Conservation (phyloP, 2,329 filamentous ascomycete species). For the Colletotrichum eremochloae region DNA sequence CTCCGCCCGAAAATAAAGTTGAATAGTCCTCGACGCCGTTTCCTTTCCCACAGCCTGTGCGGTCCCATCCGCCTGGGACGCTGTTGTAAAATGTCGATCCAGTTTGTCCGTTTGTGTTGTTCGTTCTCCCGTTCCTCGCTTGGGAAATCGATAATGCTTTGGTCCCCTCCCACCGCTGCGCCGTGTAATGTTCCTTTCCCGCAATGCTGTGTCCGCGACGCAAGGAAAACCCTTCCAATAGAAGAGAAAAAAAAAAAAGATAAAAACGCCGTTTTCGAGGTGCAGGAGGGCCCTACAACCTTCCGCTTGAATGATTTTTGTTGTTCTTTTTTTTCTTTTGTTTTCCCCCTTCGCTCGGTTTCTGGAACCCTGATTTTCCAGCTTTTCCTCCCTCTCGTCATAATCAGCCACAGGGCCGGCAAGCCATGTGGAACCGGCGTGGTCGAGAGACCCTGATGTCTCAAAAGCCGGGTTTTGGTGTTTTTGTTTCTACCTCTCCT, state of each 20-base stretch:
- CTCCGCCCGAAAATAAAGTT: slow-evolving; percentile 28
- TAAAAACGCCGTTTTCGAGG: neutral
- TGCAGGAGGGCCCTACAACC: neutral
- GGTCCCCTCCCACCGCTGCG: neutral
- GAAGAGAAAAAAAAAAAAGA: no score
- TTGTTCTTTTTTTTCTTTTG: neutral
- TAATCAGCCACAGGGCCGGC: neutral
- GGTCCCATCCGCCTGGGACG: slow-evolving; percentile 21
- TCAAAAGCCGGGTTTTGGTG: neutral
- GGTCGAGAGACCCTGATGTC: slow-evolving; percentile 1
- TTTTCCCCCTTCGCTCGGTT: neutral
- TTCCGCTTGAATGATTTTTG: neutral
- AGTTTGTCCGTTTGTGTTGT: neutral
- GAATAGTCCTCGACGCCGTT: slow-evolving; percentile 20
- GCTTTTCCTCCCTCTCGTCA: neutral
- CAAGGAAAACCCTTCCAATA: neutral
- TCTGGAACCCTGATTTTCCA: neutral
- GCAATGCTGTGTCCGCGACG: neutral
- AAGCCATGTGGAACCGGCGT: neutral
- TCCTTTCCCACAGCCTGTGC: neutral
- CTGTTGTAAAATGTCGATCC: neutral
- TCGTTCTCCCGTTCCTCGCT: neutral
- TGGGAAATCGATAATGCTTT: slow-evolving; percentile 5
- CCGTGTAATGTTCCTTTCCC: neutral
- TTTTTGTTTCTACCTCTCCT: neutral